Conservation (phyloP, 495 filamentous ascomycete genomes). For the Penicillium argentinense region DNA sequence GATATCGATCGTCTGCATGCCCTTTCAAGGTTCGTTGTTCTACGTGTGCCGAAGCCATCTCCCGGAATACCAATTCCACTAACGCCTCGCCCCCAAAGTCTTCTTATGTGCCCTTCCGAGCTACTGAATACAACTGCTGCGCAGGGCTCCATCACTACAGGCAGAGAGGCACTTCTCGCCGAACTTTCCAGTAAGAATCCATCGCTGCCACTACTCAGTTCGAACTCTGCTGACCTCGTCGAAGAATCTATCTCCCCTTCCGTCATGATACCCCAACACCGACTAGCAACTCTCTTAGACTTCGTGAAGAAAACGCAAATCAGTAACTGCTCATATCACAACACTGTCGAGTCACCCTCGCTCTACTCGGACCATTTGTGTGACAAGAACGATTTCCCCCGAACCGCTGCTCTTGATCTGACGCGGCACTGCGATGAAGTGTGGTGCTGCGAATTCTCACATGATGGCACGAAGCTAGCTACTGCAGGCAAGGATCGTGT, state of each 20-base stretch:
- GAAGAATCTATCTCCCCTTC: conserved; percentile 91
- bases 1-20: conserved; percentile 74
- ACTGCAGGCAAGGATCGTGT: conserved; percentile 73
- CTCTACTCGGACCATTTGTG: conserved; percentile 89
- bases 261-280: conserved; percentile 97
- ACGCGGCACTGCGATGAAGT: conserved; percentile 79
- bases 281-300: conserved; percentile 79
- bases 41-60: neutral
- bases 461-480: conserved; percentile 81
- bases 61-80: neutral
- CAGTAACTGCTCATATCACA: conserved; percentile 83
- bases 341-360: conserved; percentile 72
- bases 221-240: neutral
- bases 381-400: conserved; percentile 75
- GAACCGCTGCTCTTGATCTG: conserved; percentile 64
- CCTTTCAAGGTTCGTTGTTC: conserved; percentile 68
- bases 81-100: conserved; percentile 39
- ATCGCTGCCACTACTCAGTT: neutral
- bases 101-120: conserved; percentile 85
- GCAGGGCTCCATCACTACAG: conserved; percentile 80
- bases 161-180: conserved; percentile 72
- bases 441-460: conserved; percentile 87
- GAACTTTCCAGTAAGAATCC: conserved; percentile 74
- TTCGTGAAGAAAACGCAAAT: conserved; percentile 83
- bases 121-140: conserved; percentile 80